phyloP scores from a whole-genome alignment of 495 filamentous ascomycete species.

The Elasticomyces elasticus region DNA sequence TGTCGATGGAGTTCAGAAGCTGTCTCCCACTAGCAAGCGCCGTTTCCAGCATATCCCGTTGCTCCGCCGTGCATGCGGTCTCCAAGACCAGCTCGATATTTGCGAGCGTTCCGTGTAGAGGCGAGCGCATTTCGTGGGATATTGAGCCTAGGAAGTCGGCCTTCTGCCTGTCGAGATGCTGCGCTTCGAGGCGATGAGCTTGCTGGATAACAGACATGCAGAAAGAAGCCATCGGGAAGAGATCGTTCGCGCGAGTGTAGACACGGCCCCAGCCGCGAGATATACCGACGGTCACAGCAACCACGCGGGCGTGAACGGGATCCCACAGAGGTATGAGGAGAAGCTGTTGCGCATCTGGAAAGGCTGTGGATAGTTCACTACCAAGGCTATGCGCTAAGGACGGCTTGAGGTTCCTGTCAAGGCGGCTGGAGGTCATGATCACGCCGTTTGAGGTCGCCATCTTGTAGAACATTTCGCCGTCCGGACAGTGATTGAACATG shows the following conservation, averaged over 20 bases:
- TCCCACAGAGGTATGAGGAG: background rate
- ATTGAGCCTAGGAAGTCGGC: conserved; percentile 34
- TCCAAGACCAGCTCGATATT: conserved; percentile 26
- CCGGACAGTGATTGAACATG: background rate
- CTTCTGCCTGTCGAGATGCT: conserved; percentile 17
- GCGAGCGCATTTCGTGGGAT: conserved; percentile 34
- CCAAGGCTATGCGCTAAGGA: background rate
- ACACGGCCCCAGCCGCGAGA: background rate
- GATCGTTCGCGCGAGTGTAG: background rate
- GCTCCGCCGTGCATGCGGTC: background rate
- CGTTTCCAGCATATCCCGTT: background rate
- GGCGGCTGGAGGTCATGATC: background rate
- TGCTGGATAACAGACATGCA: background rate
- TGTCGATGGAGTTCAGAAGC: conserved; percentile 5
- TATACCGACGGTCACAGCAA: background rate
- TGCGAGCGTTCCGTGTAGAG: conserved; percentile 35
- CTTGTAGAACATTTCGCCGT: background rate
- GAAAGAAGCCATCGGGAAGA: background rate
- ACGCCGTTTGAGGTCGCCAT: background rate
- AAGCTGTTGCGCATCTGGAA: background rate
- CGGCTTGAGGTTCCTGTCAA: background rate
- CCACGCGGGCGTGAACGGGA: background rate
- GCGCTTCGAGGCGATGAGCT: background rate
- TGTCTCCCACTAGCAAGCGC: background rate
- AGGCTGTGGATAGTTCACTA: background rate